Percentiles rank a stretch among this genome's conserved stretches.
Conservation (phyloP, 2,329 filamentous ascomycete species). For the Ambrosiella xylebori region DNA sequence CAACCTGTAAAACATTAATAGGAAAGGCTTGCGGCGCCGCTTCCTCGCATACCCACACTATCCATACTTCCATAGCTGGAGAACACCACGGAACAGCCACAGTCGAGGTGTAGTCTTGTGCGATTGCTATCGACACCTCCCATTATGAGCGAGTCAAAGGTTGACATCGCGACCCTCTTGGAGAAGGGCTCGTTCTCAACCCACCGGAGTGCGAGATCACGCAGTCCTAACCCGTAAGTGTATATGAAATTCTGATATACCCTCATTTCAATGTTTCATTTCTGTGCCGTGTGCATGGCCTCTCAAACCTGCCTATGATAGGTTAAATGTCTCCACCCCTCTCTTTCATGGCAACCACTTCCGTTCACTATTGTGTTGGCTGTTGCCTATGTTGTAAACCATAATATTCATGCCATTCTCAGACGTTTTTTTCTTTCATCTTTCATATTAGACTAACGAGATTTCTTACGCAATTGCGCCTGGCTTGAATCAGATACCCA, state of each 20-base stretch:
- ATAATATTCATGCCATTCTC: not conserved
- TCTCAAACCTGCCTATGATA: not conserved
- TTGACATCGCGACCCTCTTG: conserved; percentile 9
- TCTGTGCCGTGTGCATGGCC: not conserved
- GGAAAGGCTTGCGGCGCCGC: not conserved
- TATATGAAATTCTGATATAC: not conserved
- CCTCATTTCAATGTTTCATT: not conserved
- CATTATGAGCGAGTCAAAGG: conserved; percentile 8
- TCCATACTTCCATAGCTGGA: not conserved
- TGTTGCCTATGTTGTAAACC: not conserved
- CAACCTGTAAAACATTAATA: not conserved
- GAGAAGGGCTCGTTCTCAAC: conserved; percentile 9
- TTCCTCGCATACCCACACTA: not conserved
- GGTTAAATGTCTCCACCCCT: not conserved
- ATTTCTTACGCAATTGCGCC: not conserved
- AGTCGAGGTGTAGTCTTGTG: not conserved
- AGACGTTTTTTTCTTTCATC: not conserved
- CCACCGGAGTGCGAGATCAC: conserved; percentile 6
- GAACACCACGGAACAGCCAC: not conserved
- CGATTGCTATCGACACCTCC: not conserved
- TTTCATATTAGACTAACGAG: not conserved
- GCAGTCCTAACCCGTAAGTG: conserved; percentile 11
- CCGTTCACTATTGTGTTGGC: too few species aligned
- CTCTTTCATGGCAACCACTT: not conserved
- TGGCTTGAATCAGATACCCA: not conserved